These are phyloP conservation scores for Byssothecium circinans DNA, from an alignment of 2,329 filamentous ascomycete species.

Conservation along the genomic window DNA sequence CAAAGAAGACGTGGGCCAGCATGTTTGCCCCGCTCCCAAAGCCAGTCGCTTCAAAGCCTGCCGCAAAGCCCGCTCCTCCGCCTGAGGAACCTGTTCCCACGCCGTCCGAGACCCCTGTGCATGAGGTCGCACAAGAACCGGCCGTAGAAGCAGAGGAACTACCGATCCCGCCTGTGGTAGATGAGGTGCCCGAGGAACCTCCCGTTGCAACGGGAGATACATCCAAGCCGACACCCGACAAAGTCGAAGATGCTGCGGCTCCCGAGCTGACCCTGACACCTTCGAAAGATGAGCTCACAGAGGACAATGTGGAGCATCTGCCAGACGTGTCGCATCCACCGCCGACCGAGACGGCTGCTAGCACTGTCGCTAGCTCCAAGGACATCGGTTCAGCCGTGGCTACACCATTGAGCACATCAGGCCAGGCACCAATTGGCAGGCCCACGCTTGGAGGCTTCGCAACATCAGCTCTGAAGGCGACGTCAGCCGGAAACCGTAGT, in stretches of 20 bases:
- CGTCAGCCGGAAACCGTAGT: constrained; percentile 63
- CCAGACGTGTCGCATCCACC: constrained; percentile 77
- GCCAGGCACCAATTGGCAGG: constrained; percentile 61
- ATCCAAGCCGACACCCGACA: constrained; percentile 35
- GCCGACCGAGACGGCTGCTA: constrained; percentile 80
- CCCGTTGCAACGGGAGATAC: constrained; percentile 30
- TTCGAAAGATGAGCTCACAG: constrained; percentile 80
- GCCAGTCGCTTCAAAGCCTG: constrained; percentile 42
- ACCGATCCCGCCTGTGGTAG: constrained; percentile 39
- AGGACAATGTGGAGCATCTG: constrained; percentile 89
- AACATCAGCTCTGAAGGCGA: constrained; percentile 80
- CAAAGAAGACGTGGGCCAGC: constrained; percentile 58
- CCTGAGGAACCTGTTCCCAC: constrained; percentile 40
- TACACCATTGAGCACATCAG: constrained; percentile 60
- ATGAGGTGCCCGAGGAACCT: constrained; percentile 41
- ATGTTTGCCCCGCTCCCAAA: constrained; percentile 54
- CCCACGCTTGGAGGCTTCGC: constrained; percentile 73
- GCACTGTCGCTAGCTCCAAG: constrained; percentile 84
- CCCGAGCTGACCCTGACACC: constrained; percentile 60
- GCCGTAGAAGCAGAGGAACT: constrained; percentile 46
- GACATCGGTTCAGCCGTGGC: constrained; percentile 60
- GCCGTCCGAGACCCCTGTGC: constrained; percentile 42
- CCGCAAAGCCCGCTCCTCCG: constrained; percentile 38
- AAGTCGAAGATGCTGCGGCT: constrained; percentile 54
- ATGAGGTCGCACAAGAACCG: constrained; percentile 43